Evolutionary conservation across 768 basidiomycete species (phyloP), one percentile per base, ranked within the genome.

Genomic region (Macrolepiota dolichaula): DNA sequence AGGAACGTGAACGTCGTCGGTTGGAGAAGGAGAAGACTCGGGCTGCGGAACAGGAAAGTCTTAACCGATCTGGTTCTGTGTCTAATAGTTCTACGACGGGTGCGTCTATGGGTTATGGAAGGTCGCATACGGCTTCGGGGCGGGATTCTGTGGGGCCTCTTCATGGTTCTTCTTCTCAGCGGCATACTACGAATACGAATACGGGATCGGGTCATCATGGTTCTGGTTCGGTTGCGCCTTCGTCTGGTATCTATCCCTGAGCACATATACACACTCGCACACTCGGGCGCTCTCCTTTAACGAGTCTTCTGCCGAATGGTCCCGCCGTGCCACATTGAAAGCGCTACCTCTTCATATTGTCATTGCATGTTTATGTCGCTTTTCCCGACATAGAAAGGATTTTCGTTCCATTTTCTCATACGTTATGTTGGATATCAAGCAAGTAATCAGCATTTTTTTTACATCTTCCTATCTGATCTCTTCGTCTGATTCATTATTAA

Each of bases 11-110:
- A 57, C 69, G 69, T n/a, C 69, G 62, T 50, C 65, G 63, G 57
- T 66, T 65, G 52, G 74, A 64, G 70, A 77, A 70, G 67, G 75
- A 63, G 52, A 64, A 61, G 53, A 61, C 63, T 52, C 63, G 62
- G 55, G 73, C 61, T 63, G 69, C 62, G 64, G 72, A 71, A 42
- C 69, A 62, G 40, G 71, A 51, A 46, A 27, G 47, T 12, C 38
- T 35, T n/a, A 36, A n/a, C n/a, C 59, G 59, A 17, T n/a, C 59
- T 7, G 46, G 27, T 10, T 49, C 44, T 4, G 19, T 24, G 6
- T 46, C 52, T 13, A 49, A 49, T 6, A 25, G 11, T 13, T 47
- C 52, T 11, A 22, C 51, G 3, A 22, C 52, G 10, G 22, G 35
- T 15, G 29, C 27, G 15, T 51, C 57, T 37, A 22, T 32, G 25